Base-by-base conservation (phyloP, 2,329 filamentous ascomycete species). In the Colletotrichum sp. region DNA sequence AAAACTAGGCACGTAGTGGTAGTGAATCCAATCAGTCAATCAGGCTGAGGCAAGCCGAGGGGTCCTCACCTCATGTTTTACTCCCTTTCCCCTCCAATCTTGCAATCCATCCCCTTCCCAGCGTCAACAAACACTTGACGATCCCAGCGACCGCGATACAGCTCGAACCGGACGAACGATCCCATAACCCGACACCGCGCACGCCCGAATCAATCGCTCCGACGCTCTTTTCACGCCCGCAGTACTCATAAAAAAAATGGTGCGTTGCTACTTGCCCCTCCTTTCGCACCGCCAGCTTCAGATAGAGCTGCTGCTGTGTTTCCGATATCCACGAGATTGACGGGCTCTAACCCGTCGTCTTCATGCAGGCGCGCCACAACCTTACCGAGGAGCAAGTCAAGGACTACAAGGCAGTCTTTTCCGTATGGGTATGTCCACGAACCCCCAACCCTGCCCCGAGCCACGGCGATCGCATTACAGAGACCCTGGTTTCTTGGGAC, bases 371-470 rank as follows among this genome's bases (percentile, higher is more conserved):
- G 36, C 77, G 64, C 18, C 72, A 73, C 64, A 73, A 74, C 48
- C 77, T 78, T 59, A 77, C 77, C 28, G 71, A 77, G 60, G 77
- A 76, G 62, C 75, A 78, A 64, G 69, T 66, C 66, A 68, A 30
- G 15, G 77, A 78, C 62, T 77, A 77, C 52, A 77, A 76, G 67
- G 75, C 74, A 62, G 77, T 78, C 72, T 78, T 78, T 65, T 68
- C 76, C 72, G 24, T 77, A 63, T 78, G 77, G 32, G 77, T 78
- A 75, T 36, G 77, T 78, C 22, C 34, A 39, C 55, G 22, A 64
- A 44, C 28, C 36, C n/a, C 71, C 44, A 52, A 55, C 69, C 63
- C 63, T 66, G 32, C 48, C 18, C 9, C 68, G 57, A 22, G 26
- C 59, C 22, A 22, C n/a, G 64, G 39, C n/a, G 36, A 72, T 64